Evolutionary conservation across 2,329 filamentous ascomycete species (phyloP), one percentile per base, ranked within the genome.

Genomic region (Xylaria polymorpha): DNA sequence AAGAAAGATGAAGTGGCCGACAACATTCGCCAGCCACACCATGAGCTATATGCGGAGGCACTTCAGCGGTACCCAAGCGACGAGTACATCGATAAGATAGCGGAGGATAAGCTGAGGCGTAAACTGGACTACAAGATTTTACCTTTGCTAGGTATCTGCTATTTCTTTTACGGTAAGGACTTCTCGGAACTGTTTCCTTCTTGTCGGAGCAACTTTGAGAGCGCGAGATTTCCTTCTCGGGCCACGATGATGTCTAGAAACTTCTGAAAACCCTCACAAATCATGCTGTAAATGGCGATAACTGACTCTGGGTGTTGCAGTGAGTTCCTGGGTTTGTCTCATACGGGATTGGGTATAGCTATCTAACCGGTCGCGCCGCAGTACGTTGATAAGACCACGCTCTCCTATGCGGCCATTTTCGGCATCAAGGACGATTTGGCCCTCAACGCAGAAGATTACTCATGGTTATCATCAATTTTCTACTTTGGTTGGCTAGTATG

Each of bases 401-500:
- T 76, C 41, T 67, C 69, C 22, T 77, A 77, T 59, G 74, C 74
- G n/a, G 74, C 75, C 2, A 68, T 76, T 3, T 74, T 75, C 43
- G 72, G 72, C 29, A 73, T 76, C 59, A 72, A 76, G 39, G 25
- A 44, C 5, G 74, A 76, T 57, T 73, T 73, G 46, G 64, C 69
- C 6, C 73, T 76, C 14, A 66, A 67, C 1, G 70, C 71, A 4
- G 64, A 74, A 53, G 67, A 76, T 48, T 76, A 76, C 44, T 73
- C 73, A 2, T 76, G 75, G 75, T 62, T 69, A 5, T 71, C 67
- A 37, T 76, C 73, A 4, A 74, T 77, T 39, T 77, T 77, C 61
- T 77, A 76, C 56, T 76, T 77, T 51, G 74, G 75, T 9, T 83
- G 82, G 55, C 74, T 85, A 3, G 73, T 79, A 0, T 82, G 81